Evolutionary conservation across 1,139 yeast species (phyloP).

Genomic region (Casaregolazyma suthepensis): DNA sequence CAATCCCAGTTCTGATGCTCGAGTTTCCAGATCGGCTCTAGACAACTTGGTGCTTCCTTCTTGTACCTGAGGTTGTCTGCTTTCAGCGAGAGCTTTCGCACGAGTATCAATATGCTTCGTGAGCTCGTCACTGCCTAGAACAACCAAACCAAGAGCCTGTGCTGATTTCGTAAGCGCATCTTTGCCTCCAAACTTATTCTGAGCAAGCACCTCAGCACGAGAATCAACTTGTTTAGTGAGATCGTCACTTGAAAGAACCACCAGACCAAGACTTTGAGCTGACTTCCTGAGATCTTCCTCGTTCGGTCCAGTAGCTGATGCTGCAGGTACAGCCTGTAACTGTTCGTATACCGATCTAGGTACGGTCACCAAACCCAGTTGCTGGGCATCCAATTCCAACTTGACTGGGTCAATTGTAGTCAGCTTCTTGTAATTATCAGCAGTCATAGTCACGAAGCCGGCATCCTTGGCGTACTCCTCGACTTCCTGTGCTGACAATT

Average conservation of each 20-base stretch:
- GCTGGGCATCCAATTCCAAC: conserved; percentile 22
- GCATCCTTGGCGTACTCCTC: conserved; percentile 20
- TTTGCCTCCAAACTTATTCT: neutral
- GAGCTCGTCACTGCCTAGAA: conserved; percentile 10
- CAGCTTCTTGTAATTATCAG: conserved; percentile 20
- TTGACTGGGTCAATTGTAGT: conserved; percentile 17
- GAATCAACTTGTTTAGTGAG: neutral
- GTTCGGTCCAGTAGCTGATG: conserved; percentile 20
- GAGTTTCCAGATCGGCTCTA: conserved; percentile 11
- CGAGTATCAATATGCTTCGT: neutral
- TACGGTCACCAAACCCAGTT: conserved; percentile 22
- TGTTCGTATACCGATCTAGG: conserved; percentile 17
- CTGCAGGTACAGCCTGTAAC: conserved; percentile 1
- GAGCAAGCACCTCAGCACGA: neutral
- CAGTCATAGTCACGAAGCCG: conserved; percentile 27
- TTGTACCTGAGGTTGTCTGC: neutral
- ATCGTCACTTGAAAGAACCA: conserved; percentile 12
- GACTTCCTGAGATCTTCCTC: conserved; percentile 26
- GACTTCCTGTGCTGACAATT: conserved; percentile 21
- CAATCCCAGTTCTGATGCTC: conserved; percentile 19
- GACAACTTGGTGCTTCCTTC: neutral
- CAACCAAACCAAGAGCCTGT: conserved; percentile 24
- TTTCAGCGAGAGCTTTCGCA: neutral
- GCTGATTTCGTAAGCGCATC: conserved; percentile 23
- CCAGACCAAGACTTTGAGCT: conserved; percentile 28